Evolutionary conservation across 441 rosid species (phyloP).

Genomic region (Eugenia klotzschiana): DNA sequence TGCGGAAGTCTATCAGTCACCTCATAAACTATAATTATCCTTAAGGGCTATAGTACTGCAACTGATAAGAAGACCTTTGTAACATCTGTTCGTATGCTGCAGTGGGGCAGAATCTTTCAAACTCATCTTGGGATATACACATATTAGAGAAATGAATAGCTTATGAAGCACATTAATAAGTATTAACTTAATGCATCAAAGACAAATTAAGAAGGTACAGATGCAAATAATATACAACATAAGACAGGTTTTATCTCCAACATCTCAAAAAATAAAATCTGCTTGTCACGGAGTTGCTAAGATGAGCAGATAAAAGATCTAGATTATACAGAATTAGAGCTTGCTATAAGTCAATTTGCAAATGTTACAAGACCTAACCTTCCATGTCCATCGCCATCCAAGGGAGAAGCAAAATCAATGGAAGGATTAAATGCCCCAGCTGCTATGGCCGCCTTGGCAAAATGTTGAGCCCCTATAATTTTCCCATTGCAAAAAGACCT

Average conservation of each 20-base stretch:
- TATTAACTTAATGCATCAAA: not conserved
- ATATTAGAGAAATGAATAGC: not conserved
- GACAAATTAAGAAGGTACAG: not conserved
- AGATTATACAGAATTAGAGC: not conserved
- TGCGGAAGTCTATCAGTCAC: not conserved
- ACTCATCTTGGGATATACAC: not conserved
- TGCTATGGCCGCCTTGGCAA: constrained; percentile 90
- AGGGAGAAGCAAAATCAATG: constrained; percentile 80
- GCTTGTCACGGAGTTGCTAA: not conserved
- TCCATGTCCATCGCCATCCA: constrained; percentile 99
- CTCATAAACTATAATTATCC: not conserved
- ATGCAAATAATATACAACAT: not conserved
- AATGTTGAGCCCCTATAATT: constrained; percentile 95
- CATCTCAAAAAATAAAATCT: not conserved
- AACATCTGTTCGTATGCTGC: not conserved
- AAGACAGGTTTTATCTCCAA: not conserved
- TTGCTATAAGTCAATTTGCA: not conserved
- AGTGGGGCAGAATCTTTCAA: not conserved
- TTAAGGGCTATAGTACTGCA: not conserved
- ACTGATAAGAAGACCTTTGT: not conserved
- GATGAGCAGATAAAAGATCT: not conserved
- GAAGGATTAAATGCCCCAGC: constrained; percentile 84
- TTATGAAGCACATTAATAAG: not conserved
- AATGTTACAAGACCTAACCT: constrained; percentile 30
- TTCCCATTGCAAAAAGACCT: constrained; percentile 75